Evolutionary conservation across 441 rosid genomes (phyloP), one percentile per base, ranked within the genome.

Genomic region (Sinapis alba): DNA sequence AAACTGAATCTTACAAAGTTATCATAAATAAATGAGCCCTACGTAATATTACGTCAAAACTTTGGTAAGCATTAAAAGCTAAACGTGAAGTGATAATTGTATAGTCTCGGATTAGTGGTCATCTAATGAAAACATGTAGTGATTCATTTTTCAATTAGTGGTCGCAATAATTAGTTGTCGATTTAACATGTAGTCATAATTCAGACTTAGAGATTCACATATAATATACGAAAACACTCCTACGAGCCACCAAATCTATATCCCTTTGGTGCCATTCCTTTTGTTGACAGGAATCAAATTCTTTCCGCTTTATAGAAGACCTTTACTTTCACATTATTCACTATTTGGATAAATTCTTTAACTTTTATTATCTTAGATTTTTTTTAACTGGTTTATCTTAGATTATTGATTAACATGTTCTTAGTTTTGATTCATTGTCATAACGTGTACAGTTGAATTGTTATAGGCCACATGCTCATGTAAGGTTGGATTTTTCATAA

Each of bases 111-210:
- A 69, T 28, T 41, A 63, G 51, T 63, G 28, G 64, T 76, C 79
- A 60, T 43, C 13, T 74, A 69, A 30, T 69, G 65, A 27, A 76
- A 76, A 53, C 32, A 38, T 38, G 51, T 54, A 56, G 70, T 62
- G 66, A 16, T 43, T 63, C 61, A 16, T 20, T 30, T 64, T 65
- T n/a, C 63, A 59, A 24, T 59, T 65, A 71, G 80, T 71, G 80
- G 68, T 77, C 57, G 63, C 63, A 77, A 77, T 77, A 59, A 77
- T n/a, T n/a, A n/a, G n/a, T n/a, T n/a, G n/a, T n/a, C n/a, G n/a
- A n/a, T n/a, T n/a, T n/a, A n/a, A n/a, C n/a, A n/a, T n/a, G n/a
- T n/a, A n/a, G 70, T 53, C 26, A 69, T 41, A 28, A 69, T 77
- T 71, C 73, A 71, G n/a, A n/a, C n/a, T n/a, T n/a, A n/a, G 7